Base-by-base conservation (phyloP, 495 filamentous ascomycete species). In the Neurospora pannonica region DNA sequence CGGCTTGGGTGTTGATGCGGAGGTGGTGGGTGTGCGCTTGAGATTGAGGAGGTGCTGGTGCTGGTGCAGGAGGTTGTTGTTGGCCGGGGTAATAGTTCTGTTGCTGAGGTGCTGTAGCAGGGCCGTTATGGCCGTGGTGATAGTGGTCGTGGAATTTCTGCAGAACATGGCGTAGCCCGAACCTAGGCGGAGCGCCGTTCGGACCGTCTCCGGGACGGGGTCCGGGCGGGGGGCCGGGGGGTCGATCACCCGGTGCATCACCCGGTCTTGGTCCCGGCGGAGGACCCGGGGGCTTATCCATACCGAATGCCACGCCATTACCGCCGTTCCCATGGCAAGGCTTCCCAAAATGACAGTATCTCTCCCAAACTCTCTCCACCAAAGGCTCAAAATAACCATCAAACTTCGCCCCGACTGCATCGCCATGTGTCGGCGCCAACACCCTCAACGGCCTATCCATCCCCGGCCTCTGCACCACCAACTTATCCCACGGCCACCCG, bases 371-470 rank as follows among this genome's bases (percentile, higher is more conserved):
- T 31, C 83, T 77, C 28, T 90, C 80, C 21, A 94, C 89, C 71
- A 92, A 90, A 11, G 82, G 76, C 76, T 91, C 86, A 77, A 86
- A 95, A 81, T 93, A 94, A 24, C 84, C 87, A 4, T 81, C 81
- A 79, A 94, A 93, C 38, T 81, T 85, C 24, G 84, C 82, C 69
- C 89, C 87, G 34, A 88, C 84, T 6, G 87, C 86, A 54, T 85
- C 83, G 1, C 89, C 91, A 71, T 89, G 89, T 75, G 91, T 95
- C 9, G 92, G 90, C 70, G 85, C 91, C 17, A 94, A 79, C 1
- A 86, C 87, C 2, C 92, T 86, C 7, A 93, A 82, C 17, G 76
- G 71, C 72, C 54, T 24, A 17, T 87, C 84, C 19, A 78, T 62
- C 2, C 89, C 90, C 54, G 85, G 78, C 9, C 78, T 76, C 19